phyloP scores from a whole-genome alignment of 805 yeast species.

The Nakazawaea molendinolei region DNA sequence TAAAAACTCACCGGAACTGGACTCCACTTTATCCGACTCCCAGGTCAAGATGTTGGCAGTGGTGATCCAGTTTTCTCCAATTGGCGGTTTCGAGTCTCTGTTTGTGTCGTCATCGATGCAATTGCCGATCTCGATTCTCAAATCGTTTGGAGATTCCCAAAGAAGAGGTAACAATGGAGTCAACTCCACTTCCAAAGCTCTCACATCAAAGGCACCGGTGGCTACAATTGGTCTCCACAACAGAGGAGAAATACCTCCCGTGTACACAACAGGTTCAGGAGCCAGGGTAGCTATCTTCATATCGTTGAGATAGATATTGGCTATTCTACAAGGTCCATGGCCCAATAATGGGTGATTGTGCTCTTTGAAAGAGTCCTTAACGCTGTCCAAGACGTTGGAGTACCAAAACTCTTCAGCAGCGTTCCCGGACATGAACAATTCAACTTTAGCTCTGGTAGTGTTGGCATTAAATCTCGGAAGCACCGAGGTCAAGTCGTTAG shows the following conservation, averaged over 20 bases:
- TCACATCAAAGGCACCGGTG: conserved; percentile 65
- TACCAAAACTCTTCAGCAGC: conserved; percentile 85
- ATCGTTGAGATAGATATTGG: conserved; percentile 57
- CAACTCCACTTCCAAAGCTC: conserved; percentile 62
- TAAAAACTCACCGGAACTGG: conserved; percentile 32
- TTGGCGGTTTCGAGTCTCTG: conserved; percentile 19
- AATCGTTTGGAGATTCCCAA: conserved; percentile 40
- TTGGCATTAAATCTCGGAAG: conserved; percentile 45
- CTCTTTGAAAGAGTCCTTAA: conserved; percentile 30
- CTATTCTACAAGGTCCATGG: conserved; percentile 66
- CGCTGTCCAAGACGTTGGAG: conserved; percentile 46
- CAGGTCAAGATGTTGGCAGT: conserved; percentile 50
- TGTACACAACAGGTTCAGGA: conserved; percentile 69
- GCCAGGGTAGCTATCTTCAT: conserved; percentile 50
- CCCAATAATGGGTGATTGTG: conserved; percentile 39
- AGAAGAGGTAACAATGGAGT: conserved; percentile 64
- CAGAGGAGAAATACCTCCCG: conserved; percentile 78
- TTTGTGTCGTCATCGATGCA: conserved; percentile 35
- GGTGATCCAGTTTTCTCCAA: conserved; percentile 54
- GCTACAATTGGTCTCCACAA: conserved; percentile 81
- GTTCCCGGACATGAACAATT: conserved; percentile 66
- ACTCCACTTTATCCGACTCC: conserved; percentile 36
- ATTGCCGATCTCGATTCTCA: conserved; percentile 46
- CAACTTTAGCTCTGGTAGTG: conserved; percentile 52
- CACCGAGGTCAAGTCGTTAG: conserved; percentile 26